phyloP scores from a whole-genome alignment of 2,329 filamentous ascomycete species.

The Teratosphaeria destructans region DNA sequence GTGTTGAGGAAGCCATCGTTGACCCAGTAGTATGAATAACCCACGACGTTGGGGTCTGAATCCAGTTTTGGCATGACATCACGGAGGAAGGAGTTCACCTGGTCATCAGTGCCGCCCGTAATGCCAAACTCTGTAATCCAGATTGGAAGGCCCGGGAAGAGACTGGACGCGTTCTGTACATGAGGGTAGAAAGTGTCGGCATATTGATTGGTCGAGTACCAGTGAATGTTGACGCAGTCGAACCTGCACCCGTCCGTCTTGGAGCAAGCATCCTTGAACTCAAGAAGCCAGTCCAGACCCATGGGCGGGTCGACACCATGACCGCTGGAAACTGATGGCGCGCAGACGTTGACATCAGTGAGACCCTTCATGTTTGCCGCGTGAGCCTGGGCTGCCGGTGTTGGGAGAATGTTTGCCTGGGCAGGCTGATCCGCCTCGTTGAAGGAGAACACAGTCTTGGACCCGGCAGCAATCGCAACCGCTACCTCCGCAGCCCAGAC shows the following conservation, averaged over 20 bases:
- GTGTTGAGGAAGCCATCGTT: conserved; percentile 25
- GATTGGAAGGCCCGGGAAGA: conserved; percentile 34
- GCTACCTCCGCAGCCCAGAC: conserved; percentile 44
- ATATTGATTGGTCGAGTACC: conserved; percentile 45
- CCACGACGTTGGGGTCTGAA: conserved; percentile 24
- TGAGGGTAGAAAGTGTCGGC: conserved; percentile 45
- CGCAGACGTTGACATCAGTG: conserved; percentile 41
- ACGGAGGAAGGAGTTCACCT: conserved; percentile 39
- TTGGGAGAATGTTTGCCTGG: conserved; percentile 51
- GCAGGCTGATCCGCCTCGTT: conserved; percentile 57
- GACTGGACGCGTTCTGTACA: conserved; percentile 32
- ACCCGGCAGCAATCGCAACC: conserved; percentile 43
- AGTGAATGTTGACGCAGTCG: conserved; percentile 55
- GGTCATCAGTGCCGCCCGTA: conserved; percentile 32
- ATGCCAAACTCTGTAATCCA: conserved; percentile 59
- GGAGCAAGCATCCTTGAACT: background rate
- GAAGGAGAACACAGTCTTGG: conserved; percentile 53
- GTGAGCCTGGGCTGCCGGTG: conserved; percentile 35
- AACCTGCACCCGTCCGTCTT: conserved; percentile 36
- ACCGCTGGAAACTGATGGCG: conserved; percentile 55
- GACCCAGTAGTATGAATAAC: conserved; percentile 30
- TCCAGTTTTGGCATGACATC: conserved; percentile 38
- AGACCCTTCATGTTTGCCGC: background rate
- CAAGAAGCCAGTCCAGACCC: conserved; percentile 41
- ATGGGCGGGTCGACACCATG: conserved; percentile 21